These are phyloP conservation scores for Dendryphion nanum DNA, from an alignment of 2,329 filamentous ascomycete genomes.

Conservation along the genomic window DNA sequence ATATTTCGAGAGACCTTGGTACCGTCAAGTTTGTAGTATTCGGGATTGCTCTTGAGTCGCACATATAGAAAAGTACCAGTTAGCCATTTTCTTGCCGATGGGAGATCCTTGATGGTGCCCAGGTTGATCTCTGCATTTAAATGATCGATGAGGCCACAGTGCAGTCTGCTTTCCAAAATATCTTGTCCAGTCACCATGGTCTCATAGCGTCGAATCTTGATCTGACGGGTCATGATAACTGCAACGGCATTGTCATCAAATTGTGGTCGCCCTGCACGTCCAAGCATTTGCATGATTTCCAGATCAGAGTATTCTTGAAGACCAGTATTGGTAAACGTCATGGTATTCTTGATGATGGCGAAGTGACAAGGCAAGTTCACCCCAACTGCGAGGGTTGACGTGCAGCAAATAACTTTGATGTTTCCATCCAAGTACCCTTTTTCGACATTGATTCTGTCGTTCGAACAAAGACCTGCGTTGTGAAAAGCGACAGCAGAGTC, in stretches of 20 bases:
- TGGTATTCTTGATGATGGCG: constrained; percentile 79
- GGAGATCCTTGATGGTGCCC: constrained; percentile 65
- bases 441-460: constrained; percentile 67
- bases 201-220: constrained; percentile 66
- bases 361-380: constrained; percentile 82
- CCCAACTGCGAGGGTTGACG: constrained; percentile 79
- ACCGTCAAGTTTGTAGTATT: constrained; percentile 65
- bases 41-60: constrained; percentile 68
- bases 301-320: constrained; percentile 74
- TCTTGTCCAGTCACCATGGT: constrained; percentile 72
- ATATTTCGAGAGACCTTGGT: constrained; percentile 50
- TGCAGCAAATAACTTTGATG: constrained; percentile 82
- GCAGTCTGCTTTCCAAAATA: constrained; percentile 72
- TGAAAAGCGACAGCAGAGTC: constrained; percentile 73
- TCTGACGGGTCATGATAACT: constrained; percentile 73
- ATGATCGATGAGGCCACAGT: constrained; percentile 77
- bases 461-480: constrained; percentile 68
- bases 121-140: constrained; percentile 81
- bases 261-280: constrained; percentile 78
- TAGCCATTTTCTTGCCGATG: constrained; percentile 72
- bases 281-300: constrained; percentile 89
- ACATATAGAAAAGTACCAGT: constrained; percentile 75
- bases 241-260: constrained; percentile 75
- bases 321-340: constrained; percentile 55
- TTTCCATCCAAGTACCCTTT: constrained; percentile 66